These are phyloP conservation scores for Purpureocillium lavendulum DNA, from an alignment of 2,329 filamentous ascomycete genomes.

Conservation along the genomic window DNA sequence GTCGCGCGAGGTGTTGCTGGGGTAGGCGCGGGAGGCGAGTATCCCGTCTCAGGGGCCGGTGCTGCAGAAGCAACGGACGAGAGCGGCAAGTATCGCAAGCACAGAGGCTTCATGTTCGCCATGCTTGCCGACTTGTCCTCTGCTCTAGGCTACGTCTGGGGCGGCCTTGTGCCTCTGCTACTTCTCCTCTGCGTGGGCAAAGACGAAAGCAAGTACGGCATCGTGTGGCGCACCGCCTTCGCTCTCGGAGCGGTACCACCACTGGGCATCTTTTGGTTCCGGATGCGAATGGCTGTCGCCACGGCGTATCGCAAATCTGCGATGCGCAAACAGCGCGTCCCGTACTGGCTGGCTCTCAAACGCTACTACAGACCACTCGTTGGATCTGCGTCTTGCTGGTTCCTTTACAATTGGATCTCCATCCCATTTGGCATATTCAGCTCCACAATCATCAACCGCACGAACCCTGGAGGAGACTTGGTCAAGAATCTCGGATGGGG, in stretches of 20 bases:
- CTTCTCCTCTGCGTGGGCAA: slow-evolving; percentile 40
- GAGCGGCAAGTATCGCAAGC: slow-evolving; percentile 30
- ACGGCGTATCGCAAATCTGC: slow-evolving; percentile 38
- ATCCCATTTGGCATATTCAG: slow-evolving; percentile 22
- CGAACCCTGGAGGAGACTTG: slow-evolving; percentile 10
- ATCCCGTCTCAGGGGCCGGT: slow-evolving; percentile 40
- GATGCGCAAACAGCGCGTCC: slow-evolving; percentile 33
- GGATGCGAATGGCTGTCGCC: slow-evolving; percentile 41
- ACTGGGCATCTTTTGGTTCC: slow-evolving; percentile 42
- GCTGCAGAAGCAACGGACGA: slow-evolving; percentile 48
- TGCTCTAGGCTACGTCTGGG: slow-evolving; percentile 42
- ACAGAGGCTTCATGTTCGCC: slow-evolving; percentile 47
- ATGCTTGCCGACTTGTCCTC: slow-evolving; percentile 42
- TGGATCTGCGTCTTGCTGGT: slow-evolving; percentile 40
- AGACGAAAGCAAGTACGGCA: slow-evolving; percentile 26
- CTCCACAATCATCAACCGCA: slow-evolving; percentile 11
- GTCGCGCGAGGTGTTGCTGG: slow-evolving; percentile 30
- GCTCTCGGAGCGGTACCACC: slow-evolving; percentile 41
- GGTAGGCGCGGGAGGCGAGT: slow-evolving; percentile 39
- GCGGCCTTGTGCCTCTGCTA: slow-evolving; percentile 39
- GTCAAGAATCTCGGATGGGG: slow-evolving; percentile 13
- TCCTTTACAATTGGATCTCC: slow-evolving; percentile 45
- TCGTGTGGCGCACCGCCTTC: slow-evolving; percentile 43
- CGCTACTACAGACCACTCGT: slow-evolving; percentile 40
- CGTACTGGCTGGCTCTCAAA: slow-evolving; percentile 37